phyloP scores from a whole-genome alignment of 495 filamentous ascomycete species.

The Trichocladium antarcticum region DNA sequence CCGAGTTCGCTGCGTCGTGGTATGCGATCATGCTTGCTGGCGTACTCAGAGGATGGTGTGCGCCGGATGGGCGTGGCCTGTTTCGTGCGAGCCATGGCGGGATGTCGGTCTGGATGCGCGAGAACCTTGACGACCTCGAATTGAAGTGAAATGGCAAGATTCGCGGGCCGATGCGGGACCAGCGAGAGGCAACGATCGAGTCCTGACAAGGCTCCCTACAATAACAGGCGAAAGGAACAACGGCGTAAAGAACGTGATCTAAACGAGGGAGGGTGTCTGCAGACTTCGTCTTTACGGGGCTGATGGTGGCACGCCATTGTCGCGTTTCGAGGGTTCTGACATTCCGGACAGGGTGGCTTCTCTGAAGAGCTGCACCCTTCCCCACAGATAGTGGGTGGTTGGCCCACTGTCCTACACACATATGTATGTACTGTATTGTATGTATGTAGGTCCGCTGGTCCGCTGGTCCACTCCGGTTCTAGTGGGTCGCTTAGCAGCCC shows the following conservation, averaged over 20 bases:
- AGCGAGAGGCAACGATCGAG: not conserved
- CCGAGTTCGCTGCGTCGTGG: slow-evolving; percentile 23
- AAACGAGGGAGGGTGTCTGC: not conserved
- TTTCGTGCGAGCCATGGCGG: slow-evolving; percentile 59
- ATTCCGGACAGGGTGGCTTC: slow-evolving; percentile 19
- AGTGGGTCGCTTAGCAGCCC: slow-evolving; percentile 6
- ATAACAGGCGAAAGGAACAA: not conserved
- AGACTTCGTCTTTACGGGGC: too few species aligned
- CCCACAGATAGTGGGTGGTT: too few species aligned
- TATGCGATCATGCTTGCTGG: slow-evolving; percentile 28
- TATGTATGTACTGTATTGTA: too few species aligned
- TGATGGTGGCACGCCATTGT: not conserved
- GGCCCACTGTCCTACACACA: too few species aligned
- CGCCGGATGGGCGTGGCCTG: slow-evolving; percentile 56
- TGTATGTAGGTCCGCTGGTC: not conserved
- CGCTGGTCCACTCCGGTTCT: not conserved
- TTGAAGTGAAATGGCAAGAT: not conserved
- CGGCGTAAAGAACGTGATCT: not conserved
- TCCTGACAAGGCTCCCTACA: too few species aligned
- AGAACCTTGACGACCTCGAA: slow-evolving; percentile 9
- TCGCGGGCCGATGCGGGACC: not conserved
- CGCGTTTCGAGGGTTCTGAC: not conserved
- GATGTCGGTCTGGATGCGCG: not conserved
- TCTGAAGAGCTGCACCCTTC: not conserved
- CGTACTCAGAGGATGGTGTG: slow-evolving; percentile 52